Conservation (phyloP, 768 basidiomycete genomes). For the Tephrocybe rancida region DNA sequence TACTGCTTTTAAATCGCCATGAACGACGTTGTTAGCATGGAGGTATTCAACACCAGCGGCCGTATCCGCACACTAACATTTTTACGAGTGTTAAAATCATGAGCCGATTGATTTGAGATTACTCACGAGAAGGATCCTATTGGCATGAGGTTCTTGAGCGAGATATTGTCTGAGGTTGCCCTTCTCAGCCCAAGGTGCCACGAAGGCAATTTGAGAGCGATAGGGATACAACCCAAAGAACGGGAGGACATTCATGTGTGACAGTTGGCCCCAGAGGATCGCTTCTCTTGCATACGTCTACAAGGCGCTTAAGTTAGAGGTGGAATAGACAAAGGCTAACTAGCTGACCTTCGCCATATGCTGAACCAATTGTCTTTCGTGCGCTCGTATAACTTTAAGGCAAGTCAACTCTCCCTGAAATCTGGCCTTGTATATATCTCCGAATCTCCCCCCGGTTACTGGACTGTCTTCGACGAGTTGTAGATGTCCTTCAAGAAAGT, state of each 20-base stretch:
- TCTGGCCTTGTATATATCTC: conserved; percentile 4
- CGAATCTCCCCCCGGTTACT: neutral
- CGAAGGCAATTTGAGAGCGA: conserved; percentile 25
- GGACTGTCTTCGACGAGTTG: neutral
- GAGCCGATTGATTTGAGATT: too few species aligned
- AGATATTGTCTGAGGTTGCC: neutral
- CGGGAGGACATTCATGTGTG: conserved; percentile 17
- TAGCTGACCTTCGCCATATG: conserved; percentile 5
- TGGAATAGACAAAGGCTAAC: neutral
- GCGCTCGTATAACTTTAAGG: conserved; percentile 1
- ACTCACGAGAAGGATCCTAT: conserved; percentile 32
- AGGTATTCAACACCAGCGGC: conserved; percentile 27
- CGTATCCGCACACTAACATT: conserved; percentile 18
- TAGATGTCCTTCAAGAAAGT: neutral
- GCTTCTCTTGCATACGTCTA: conserved; percentile 16
- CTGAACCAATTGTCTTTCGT: neutral
- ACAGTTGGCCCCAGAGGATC: conserved; percentile 28
- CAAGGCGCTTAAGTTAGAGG: neutral
- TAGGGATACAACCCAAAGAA: conserved; percentile 29
- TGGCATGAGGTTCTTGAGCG: conserved; percentile 15
- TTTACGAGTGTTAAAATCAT: too few species aligned
- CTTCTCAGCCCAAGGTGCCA: conserved; percentile 27
- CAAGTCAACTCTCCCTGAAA: conserved; percentile 1
- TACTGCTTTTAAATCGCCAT: conserved; percentile 32
- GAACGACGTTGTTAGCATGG: conserved; percentile 25